phyloP scores from a whole-genome alignment of 164 flowering plant genomes.

The Platanus orientalis region DNA sequence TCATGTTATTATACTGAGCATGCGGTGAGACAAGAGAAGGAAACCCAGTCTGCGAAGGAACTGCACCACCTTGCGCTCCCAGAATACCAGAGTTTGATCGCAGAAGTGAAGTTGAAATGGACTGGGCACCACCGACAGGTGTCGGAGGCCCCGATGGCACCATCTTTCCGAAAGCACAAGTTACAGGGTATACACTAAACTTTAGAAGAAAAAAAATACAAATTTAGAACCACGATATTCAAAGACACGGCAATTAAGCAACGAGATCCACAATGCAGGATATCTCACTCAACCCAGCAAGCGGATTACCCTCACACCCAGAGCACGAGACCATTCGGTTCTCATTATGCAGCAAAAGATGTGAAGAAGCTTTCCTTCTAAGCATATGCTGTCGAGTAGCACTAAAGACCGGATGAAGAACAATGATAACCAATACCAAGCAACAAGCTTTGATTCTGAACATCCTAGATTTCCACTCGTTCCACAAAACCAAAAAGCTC shows the following conservation, averaged over 20 bases:
- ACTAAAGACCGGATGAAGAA: slow-evolving; percentile 13
- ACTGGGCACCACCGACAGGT: slow-evolving; percentile 37
- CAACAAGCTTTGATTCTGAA: slow-evolving; percentile 21
- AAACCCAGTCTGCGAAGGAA: slow-evolving; percentile 54
- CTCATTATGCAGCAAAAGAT: slow-evolving; percentile 17
- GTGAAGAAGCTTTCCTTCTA: slow-evolving; percentile 21
- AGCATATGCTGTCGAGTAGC: slow-evolving; percentile 15
- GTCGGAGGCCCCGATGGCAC: slow-evolving; percentile 47
- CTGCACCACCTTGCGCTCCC: slow-evolving; percentile 66
- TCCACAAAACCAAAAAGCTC: slow-evolving; percentile 11
- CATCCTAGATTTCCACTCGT: slow-evolving; percentile 29
- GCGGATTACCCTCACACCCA: slow-evolving; percentile 14
- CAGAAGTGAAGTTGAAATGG: slow-evolving; percentile 30
- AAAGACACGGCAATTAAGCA: slow-evolving; percentile 15
- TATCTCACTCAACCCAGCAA: slow-evolving; percentile 12
- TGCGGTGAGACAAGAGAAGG: slow-evolving; percentile 69
- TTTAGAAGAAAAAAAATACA: not conserved
- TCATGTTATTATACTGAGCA: slow-evolving; percentile 53
- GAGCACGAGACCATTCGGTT: slow-evolving; percentile 8
- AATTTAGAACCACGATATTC: slow-evolving; percentile 1
- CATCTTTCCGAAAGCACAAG: slow-evolving; percentile 16
- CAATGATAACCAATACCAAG: slow-evolving; percentile 18
- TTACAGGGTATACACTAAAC: not conserved
- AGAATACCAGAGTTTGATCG: slow-evolving; percentile 41
- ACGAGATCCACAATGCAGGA: slow-evolving; percentile 3